These are phyloP conservation scores for Hypholoma sublateritium DNA, from an alignment of 768 basidiomycete species.

Conservation along the genomic window DNA sequence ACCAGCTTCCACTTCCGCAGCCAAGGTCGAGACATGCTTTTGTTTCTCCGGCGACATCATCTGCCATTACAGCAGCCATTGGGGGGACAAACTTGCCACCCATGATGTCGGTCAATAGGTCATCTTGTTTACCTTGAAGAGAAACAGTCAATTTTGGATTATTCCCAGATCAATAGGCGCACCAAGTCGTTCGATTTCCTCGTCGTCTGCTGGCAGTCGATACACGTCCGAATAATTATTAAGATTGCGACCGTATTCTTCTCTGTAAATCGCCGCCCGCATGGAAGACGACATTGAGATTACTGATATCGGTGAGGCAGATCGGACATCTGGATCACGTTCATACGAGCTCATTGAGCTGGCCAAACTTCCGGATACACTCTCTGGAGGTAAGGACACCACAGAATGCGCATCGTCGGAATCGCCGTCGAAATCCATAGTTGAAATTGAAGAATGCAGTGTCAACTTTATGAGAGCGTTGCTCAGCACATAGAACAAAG, in stretches of 20 bases:
- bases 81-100: constrained; percentile 63
- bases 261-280: constrained; percentile 54
- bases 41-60: constrained; percentile 53
- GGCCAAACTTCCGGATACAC: constrained; percentile 32
- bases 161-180: constrained; percentile 19
- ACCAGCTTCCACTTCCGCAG: constrained; percentile 82
- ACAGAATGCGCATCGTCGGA: constrained; percentile 47
- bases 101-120: constrained; percentile 61
- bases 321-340: constrained; percentile 50
- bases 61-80: constrained; percentile 56
- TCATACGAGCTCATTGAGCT: constrained; percentile 60
- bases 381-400: constrained; percentile 39
- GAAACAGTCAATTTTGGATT: not conserved
- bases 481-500: not conserved
- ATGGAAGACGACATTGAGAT: constrained; percentile 67
- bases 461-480: not conserved
- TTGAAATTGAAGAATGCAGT: not conserved
- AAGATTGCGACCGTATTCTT: constrained; percentile 67
- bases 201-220: constrained; percentile 74
- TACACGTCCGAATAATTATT: constrained; percentile 84
- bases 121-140: constrained; percentile 62
- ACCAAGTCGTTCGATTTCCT: constrained; percentile 73
- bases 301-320: constrained; percentile 66
- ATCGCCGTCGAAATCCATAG: constrained; percentile 35
- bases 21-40: constrained; percentile 75